Evolutionary conservation across 257 asterid genomes (phyloP), one percentile per base, ranked within the genome.

Genomic region (Fraxinus excelsior): DNA sequence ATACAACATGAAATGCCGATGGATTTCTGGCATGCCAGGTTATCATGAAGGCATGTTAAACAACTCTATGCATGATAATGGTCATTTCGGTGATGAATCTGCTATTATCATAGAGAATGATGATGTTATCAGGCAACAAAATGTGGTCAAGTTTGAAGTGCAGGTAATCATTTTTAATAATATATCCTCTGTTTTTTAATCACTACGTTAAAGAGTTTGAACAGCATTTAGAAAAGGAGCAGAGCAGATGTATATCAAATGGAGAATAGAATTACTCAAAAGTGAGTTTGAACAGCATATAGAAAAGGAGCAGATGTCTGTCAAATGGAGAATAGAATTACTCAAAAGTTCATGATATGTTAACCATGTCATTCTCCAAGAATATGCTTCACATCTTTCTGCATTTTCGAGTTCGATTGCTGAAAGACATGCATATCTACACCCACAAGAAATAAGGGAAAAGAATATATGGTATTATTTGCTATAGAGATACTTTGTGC

Each of bases 1-100:
- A 56, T 94, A 94, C 85, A 92, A 92, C 87, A 90, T 94, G 96
- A 94, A 92, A 85, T 94, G 97, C 88, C 84, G 92, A 83, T 94
- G 95, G 94, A 73, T 78, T 76, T 89, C 89, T 73, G 88, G 84
- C 38, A 29, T 71, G 71, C 88, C 85, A 35, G 84, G 87, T 82
- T 84, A 72, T 71, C 85, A 79, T 62, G 86, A 81, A 73, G 87
- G 89, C 84, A 70, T 72, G 72, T 73, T 79, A 11, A 82, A 82
- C 77, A 88, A 64, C 67, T 78, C 90, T 37, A 84, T 89, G 88
- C 83, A 84, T n/a, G 83, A 80, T 81, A 79, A 78, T 65, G 78
- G 78, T 75, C 86, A 68, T 82, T 88, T 85, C 16, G 92, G 89
- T 56, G 93, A 90, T 21, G 91, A 87, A 77, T 83, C 98, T 23